Evolutionary conservation across 805 yeast species (phyloP).

Genomic region (Blastobotrys muscicola): DNA sequence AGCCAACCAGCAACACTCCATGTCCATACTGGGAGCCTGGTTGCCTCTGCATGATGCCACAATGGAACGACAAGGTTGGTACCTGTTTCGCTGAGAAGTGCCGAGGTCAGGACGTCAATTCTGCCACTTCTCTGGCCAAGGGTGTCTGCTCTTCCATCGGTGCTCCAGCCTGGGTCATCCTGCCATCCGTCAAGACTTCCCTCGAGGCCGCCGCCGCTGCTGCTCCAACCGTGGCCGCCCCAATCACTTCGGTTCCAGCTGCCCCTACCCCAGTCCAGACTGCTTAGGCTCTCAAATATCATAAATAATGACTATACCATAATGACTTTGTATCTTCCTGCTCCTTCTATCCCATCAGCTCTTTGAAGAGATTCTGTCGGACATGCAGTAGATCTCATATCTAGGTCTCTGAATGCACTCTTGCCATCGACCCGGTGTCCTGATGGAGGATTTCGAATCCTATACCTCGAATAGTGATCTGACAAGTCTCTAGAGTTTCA

Average conservation of each 20-base stretch:
- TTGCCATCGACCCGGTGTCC: too few relatives aligned
- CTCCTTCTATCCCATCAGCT: too few relatives aligned
- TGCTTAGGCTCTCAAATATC: neutral
- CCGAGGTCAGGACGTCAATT: slow-evolving; percentile 29
- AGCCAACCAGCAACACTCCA: slow-evolving; percentile 32
- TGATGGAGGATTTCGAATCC: too few relatives aligned
- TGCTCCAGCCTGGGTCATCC: slow-evolving; percentile 37
- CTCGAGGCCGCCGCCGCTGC: slow-evolving; percentile 31
- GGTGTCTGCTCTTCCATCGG: slow-evolving; percentile 37
- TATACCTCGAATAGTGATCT: too few relatives aligned
- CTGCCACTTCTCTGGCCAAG: slow-evolving; percentile 35
- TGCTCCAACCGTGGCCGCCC: slow-evolving; percentile 5
- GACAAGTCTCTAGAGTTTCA: too few relatives aligned
- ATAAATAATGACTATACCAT: too few relatives aligned
- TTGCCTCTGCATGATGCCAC: slow-evolving; percentile 41
- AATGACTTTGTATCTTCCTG: too few relatives aligned
- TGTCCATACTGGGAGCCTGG: slow-evolving; percentile 48
- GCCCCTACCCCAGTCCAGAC: neutral
- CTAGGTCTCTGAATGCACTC: too few relatives aligned
- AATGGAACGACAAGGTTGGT: slow-evolving; percentile 37
- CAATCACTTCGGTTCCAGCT: neutral
- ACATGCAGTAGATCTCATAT: too few relatives aligned
- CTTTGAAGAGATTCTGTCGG: too few relatives aligned
- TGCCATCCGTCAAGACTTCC: slow-evolving; percentile 31
- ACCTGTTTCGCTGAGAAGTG: slow-evolving; percentile 35